Evolutionary conservation across 2,329 filamentous ascomycete species (phyloP).

Genomic region (Tolypocladium pustulatum): DNA sequence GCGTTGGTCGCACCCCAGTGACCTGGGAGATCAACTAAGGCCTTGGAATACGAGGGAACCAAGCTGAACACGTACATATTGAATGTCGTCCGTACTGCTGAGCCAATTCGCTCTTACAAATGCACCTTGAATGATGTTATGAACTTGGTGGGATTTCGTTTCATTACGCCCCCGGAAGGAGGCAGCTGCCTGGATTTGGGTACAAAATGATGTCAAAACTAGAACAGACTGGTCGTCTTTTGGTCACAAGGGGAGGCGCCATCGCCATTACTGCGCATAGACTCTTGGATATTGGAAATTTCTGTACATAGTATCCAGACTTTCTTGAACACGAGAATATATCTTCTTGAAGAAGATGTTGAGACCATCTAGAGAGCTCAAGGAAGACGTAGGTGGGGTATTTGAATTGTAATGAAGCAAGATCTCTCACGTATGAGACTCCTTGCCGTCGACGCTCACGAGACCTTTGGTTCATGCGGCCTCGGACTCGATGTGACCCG

Average conservation of each 20-base stretch:
- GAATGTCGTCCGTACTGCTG: not conserved
- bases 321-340: not conserved
- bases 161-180: not conserved
- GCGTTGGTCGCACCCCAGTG: slow-evolving; percentile 28
- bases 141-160: not conserved
- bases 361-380: too few species aligned
- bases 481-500: not conserved
- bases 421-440: too few species aligned
- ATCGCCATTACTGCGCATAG: not conserved
- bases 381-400: too few species aligned
- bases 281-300: not conserved
- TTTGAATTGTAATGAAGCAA: too few species aligned
- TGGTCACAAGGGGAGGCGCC: not conserved
- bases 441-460: too few species aligned
- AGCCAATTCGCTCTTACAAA: not conserved
- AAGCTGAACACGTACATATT: not conserved
- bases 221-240: not conserved
- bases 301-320: not conserved
- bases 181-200: not conserved
- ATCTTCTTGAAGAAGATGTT: not conserved
- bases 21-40: slow-evolving; percentile 36
- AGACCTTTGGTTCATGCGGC: not conserved
- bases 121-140: not conserved
- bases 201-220: not conserved
- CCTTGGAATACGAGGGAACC: not conserved